Evolutionary conservation across 1,139 yeast genomes (phyloP), one percentile per base, ranked within the genome.

Genomic region (Hyphopichia wangnamkhiaoensis): DNA sequence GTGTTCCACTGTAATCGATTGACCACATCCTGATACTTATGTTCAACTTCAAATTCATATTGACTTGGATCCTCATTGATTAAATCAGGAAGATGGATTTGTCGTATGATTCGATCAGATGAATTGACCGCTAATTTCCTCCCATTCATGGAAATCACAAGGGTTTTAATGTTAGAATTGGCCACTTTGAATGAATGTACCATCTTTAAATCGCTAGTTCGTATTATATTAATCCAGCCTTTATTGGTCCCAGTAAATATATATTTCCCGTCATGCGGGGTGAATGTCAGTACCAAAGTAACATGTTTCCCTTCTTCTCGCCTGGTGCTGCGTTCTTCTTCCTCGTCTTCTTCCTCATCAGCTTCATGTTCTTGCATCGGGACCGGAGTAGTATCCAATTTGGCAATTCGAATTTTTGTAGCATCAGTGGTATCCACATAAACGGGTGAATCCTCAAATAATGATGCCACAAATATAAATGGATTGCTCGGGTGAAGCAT

Each of bases 1-100:
- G 90, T 73, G 58, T 90, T 90, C 97, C 97, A 91, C 56, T 89
- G 96, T 35, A 89, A 68, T 45, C 86, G 68, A 61, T 90, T 91
- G 33, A 91, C 95, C 39, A 88, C 90, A 59, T 91, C 97, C 58
- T 90, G 96, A 56, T 89, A 91, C 55, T 80, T 83, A 59, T 87
- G 94, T 49, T 84, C 91, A 3, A 84, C 68, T 40, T 83, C 89
- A 35, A 88, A 68, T 29, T 74, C 81, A 77, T 84, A 78, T 9
- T 61, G 61, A 0, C 56, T 59, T 1, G 65, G 56, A 6, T 42
- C 38, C 10, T 41, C 45, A 42, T 69, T 63, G 43, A 61, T 49
- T 46, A 76, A 50, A 50, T 80, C 80, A 19, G 85, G 82, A 43
- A 84, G 57, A 41, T 69, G 66, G 34, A 79, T 66, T 52, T 87